phyloP scores from a whole-genome alignment of 2,329 filamentous ascomycete species.

The Talaromyces albobiverticillius region DNA sequence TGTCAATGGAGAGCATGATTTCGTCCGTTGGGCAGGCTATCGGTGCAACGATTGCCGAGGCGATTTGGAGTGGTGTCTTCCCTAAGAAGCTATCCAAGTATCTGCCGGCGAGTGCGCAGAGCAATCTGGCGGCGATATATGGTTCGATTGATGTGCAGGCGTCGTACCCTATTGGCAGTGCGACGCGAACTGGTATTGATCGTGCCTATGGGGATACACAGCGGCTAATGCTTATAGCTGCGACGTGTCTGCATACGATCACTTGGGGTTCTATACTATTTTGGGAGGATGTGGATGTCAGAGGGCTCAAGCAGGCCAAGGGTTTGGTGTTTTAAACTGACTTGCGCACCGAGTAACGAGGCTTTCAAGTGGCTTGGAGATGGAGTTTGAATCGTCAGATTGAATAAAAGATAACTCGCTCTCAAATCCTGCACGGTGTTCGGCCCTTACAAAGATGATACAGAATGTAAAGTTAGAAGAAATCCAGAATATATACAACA shows the following conservation, averaged over 20 bases:
- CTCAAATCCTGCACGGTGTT: too few relatives aligned
- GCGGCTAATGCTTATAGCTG: conserved; percentile 35
- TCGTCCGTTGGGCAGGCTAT: conserved; percentile 52
- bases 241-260: conserved; percentile 17
- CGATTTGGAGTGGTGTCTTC: conserved; percentile 58
- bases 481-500: too few relatives aligned
- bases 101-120: conserved; percentile 33
- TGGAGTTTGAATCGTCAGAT: too few relatives aligned
- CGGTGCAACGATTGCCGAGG: conserved; percentile 52
- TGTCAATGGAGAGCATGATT: conserved; percentile 55
- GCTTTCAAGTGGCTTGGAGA: too few relatives aligned
- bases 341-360: too few relatives aligned
- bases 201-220: conserved; percentile 47
- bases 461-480: too few relatives aligned
- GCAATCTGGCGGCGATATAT: conserved; percentile 41
- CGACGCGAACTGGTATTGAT: conserved; percentile 42
- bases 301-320: conserved; percentile 19
- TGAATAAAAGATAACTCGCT: too few relatives aligned
- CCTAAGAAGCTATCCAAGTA: conserved; percentile 39
- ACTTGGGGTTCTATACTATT: conserved; percentile 16
- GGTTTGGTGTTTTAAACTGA: conserved; percentile 17
- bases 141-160: conserved; percentile 40
- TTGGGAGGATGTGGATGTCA: conserved; percentile 22
- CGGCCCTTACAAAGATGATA: too few relatives aligned
- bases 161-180: conserved; percentile 37